These are phyloP conservation scores for Leccinum ochraceum DNA, from an alignment of 768 basidiomycete genomes.

Conservation along the genomic window DNA sequence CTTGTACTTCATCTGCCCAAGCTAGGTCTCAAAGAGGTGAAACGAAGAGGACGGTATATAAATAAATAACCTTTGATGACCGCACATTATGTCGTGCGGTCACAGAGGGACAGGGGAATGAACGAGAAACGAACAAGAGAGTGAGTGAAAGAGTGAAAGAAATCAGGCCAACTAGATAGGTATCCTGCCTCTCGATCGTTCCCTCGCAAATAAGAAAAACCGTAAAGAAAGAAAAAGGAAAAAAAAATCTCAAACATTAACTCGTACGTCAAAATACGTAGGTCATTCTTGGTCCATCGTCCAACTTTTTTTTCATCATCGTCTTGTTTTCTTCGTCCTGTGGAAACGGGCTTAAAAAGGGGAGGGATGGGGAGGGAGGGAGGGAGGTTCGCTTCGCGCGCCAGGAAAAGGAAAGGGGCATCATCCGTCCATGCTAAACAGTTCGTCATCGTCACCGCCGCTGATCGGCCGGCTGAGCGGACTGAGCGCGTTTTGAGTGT, in stretches of 20 bases:
- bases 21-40: too few species aligned
- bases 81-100: background rate
- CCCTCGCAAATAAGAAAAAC: conserved; percentile 19
- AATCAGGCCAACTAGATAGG: conserved; percentile 33
- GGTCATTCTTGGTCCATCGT: conserved; percentile 15
- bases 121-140: conserved; percentile 1
- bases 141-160: background rate
- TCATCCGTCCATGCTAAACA: conserved; percentile 70
- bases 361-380: accelerated
- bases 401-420: background rate
- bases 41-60: conserved; percentile 20
- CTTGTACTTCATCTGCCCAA: too few species aligned
- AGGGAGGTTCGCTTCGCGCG: too few species aligned
- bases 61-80: conserved; percentile 25
- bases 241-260: conserved; percentile 22
- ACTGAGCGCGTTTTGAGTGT: conserved; percentile 45
- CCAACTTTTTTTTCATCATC: conserved; percentile 9
- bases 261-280: conserved; percentile 30
- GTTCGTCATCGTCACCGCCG: conserved; percentile 56
- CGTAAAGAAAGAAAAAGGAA: background rate
- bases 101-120: conserved; percentile 1
- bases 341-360: background rate
- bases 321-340: background rate
- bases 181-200: conserved; percentile 32
- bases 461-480: conserved; percentile 63